These are phyloP conservation scores for Ogataea nonfermentans DNA, from an alignment of 805 yeast genomes.

Conservation along the genomic window DNA sequence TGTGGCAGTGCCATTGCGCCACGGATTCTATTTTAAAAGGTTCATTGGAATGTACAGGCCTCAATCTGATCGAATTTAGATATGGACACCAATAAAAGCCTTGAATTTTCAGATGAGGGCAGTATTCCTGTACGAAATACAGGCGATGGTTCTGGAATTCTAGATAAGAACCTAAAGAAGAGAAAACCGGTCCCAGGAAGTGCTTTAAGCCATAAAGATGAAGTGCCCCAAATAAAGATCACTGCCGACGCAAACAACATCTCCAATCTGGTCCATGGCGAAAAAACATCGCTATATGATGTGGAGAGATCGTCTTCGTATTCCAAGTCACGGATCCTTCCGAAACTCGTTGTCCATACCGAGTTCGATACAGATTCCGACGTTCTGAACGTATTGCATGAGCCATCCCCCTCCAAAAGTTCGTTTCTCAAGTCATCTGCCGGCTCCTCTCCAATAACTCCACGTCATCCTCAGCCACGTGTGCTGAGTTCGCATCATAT, in stretches of 20 bases:
- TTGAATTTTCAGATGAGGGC: too few species aligned
- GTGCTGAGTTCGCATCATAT: conserved; percentile 4
- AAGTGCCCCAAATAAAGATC: conserved; percentile 5
- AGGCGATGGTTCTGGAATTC: too few species aligned
- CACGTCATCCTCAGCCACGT: conserved; percentile 3
- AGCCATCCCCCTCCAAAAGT: conserved; percentile 1
- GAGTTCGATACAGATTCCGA: background rate
- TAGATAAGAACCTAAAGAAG: too few species aligned
- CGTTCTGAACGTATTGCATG: conserved; percentile 1
- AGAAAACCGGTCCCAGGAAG: too few species aligned
- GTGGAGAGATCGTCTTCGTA: conserved; percentile 1
- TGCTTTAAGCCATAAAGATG: too few species aligned
- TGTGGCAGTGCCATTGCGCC: too few species aligned
- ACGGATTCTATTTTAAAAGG: too few species aligned
- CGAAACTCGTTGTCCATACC: conserved; percentile 8
- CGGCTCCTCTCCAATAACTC: conserved; percentile 1
- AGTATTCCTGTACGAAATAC: too few species aligned
- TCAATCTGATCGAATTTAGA: too few species aligned
- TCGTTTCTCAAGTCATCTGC: background rate
- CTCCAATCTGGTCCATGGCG: conserved; percentile 2
- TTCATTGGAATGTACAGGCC: too few species aligned
- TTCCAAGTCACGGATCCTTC: conserved; percentile 6
- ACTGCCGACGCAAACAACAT: conserved; percentile 9
- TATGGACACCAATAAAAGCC: too few species aligned
- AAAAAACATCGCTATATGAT: conserved; percentile 6